Percentiles rank a stretch among this genome's conserved stretches.
Conservation (phyloP, 106 monocot genomes). For the Phalaenopsis equestris region DNA sequence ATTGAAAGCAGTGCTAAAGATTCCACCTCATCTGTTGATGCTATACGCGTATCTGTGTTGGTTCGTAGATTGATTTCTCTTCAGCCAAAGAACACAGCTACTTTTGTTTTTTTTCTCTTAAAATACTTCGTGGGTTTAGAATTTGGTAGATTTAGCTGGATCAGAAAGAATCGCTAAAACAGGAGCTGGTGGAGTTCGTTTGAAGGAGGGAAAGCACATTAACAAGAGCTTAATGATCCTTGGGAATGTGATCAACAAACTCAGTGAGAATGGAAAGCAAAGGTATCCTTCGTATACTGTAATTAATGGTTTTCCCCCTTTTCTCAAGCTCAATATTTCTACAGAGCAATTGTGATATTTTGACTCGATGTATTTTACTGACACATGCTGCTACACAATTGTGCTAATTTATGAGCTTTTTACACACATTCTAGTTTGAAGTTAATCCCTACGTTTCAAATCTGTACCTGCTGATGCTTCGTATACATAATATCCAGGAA, state of each 20-base stretch:
- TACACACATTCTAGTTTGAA: not conserved
- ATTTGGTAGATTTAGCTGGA: constrained; percentile 92
- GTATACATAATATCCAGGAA: not conserved
- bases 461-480: not conserved
- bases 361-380: not conserved
- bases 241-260: constrained; percentile 95
- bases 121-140: constrained; percentile 28
- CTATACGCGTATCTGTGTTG: constrained; percentile 88
- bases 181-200: constrained; percentile 84
- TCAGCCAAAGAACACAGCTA: not conserved
- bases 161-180: constrained; percentile 94
- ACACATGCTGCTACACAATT: not conserved
- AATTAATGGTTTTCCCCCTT: not conserved
- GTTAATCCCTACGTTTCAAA: not conserved
- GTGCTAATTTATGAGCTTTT: not conserved
- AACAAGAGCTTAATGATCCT: constrained; percentile 96
- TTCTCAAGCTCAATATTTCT: not conserved
- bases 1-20: constrained; percentile 84
- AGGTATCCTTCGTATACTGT: constrained; percentile 31
- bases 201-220: constrained; percentile 96
- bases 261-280: constrained; percentile 74
- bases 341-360: not conserved
- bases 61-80: constrained; percentile 32
- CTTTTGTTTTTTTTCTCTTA: not conserved
- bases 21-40: constrained; percentile 40